Evolutionary conservation across 1,284 basidiomycete genomes (phyloP).

Genomic region (Heterobasidion occidentale): DNA sequence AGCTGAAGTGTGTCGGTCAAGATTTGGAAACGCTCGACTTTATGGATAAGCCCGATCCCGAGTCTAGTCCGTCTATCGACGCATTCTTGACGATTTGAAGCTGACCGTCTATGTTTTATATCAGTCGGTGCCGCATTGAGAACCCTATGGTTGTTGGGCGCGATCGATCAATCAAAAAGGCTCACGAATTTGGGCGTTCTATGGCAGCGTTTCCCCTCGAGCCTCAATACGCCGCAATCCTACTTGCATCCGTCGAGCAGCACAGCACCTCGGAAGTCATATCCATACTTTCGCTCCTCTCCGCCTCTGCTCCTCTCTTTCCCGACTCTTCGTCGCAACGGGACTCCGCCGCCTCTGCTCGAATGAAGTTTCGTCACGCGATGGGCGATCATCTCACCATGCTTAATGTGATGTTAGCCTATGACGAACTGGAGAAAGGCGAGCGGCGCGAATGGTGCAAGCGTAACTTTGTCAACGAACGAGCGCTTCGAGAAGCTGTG

Average conservation of each 20-base stretch:
- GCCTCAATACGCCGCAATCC: constrained; percentile 69
- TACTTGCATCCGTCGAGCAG: constrained; percentile 66
- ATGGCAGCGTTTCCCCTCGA: constrained; percentile 86
- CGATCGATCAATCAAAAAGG: constrained; percentile 53
- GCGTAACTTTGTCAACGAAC: constrained; percentile 79
- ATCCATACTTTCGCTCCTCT: constrained; percentile 74
- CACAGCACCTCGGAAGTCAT: constrained; percentile 71
- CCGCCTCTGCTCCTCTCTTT: constrained; percentile 71
- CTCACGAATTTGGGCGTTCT: constrained; percentile 67
- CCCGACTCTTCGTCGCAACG: constrained; percentile 64
- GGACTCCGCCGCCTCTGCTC: constrained; percentile 60
- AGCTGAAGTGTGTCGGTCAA: constrained; percentile 77
- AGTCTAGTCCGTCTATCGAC: constrained; percentile 47
- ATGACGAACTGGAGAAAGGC: constrained; percentile 45
- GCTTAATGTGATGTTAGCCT: constrained; percentile 80
- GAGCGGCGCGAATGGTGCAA: constrained; percentile 73
- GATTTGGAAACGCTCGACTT: constrained; percentile 75
- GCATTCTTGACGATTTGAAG: background rate
- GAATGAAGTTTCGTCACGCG: constrained; percentile 73
- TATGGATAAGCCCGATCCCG: constrained; percentile 75
- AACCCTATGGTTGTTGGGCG: constrained; percentile 69
- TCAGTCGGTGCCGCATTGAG: constrained; percentile 66
- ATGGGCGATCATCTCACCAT: constrained; percentile 90
- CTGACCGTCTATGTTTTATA: background rate
- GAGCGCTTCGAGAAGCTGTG: constrained; percentile 77